Conservation (phyloP, 2,329 filamentous ascomycete genomes). For the Boeremia lycopersici region DNA sequence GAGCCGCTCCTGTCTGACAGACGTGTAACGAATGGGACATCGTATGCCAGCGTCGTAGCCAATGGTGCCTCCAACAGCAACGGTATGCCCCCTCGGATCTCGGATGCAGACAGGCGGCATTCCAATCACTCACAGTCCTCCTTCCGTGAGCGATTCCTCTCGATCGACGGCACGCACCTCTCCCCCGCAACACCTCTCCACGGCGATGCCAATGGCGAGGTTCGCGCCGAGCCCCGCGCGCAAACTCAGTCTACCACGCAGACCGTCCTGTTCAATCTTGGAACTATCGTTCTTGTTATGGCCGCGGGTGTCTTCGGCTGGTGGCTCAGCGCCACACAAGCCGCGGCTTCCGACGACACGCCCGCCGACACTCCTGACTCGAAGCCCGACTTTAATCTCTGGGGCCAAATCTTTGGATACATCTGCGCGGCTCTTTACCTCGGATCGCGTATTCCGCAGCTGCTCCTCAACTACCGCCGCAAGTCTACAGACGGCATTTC, state of each 20-base stretch:
- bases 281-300: slow-evolving; percentile 80
- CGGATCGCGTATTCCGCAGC: slow-evolving; percentile 84
- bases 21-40: slow-evolving; percentile 31
- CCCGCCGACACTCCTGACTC: slow-evolving; percentile 44
- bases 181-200: slow-evolving; percentile 85
- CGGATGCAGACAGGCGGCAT: slow-evolving; percentile 44
- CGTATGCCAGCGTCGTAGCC: slow-evolving; percentile 17
- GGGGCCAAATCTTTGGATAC: slow-evolving; percentile 92
- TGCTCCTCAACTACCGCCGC: slow-evolving; percentile 88
- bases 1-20: slow-evolving; percentile 43
- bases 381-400: slow-evolving; percentile 69
- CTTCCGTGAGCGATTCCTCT: slow-evolving; percentile 56
- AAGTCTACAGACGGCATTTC: slow-evolving; percentile 94
- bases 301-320: slow-evolving; percentile 83
- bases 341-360: slow-evolving; percentile 21
- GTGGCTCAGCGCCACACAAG: slow-evolving; percentile 65
- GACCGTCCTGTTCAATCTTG: slow-evolving; percentile 72
- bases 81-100: slow-evolving; percentile 37
- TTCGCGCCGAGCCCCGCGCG: slow-evolving; percentile 45
- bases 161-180: slow-evolving; percentile 69
- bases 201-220: slow-evolving; percentile 25
- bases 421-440: slow-evolving; percentile 89
- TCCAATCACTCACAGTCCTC: slow-evolving; percentile 42
- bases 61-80: slow-evolving; percentile 27
- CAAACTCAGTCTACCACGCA: slow-evolving; percentile 55